Evolutionary conservation across 1,139 yeast species (phyloP).

Genomic region (Maudiozyma humilis): DNA sequence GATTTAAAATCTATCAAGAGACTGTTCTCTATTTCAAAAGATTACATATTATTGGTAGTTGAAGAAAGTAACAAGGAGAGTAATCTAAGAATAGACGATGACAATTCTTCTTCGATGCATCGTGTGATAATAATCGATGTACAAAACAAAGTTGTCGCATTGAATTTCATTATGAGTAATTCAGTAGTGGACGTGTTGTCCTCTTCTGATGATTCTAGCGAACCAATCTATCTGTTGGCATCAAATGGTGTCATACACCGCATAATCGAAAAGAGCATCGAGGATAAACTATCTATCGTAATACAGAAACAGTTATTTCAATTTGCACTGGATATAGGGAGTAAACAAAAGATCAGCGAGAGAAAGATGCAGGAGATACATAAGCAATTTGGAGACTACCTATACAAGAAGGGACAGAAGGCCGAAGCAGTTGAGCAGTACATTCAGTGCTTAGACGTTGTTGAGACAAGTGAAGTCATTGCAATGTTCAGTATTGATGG

Average conservation of each 20-base stretch:
- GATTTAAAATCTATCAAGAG: slow-evolving; percentile 48
- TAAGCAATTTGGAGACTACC: slow-evolving; percentile 60
- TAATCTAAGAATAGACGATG: slow-evolving; percentile 24
- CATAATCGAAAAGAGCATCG: slow-evolving; percentile 56
- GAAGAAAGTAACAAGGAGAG: slow-evolving; percentile 27
- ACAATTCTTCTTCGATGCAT: slow-evolving; percentile 36
- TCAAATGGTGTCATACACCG: slow-evolving; percentile 69
- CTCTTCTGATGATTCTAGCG: slow-evolving; percentile 46
- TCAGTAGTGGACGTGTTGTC: slow-evolving; percentile 43
- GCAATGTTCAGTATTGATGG: slow-evolving; percentile 78
- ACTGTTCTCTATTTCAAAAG: slow-evolving; percentile 34
- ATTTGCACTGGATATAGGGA: slow-evolving; percentile 66
- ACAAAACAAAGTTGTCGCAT: slow-evolving; percentile 60
- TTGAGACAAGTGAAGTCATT: slow-evolving; percentile 69
- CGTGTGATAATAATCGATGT: slow-evolving; percentile 57
- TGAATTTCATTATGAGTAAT: slow-evolving; percentile 58
- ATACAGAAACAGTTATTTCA: slow-evolving; percentile 63
- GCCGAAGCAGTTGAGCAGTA: slow-evolving; percentile 67
- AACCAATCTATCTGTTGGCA: slow-evolving; percentile 46
- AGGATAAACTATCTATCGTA: slow-evolving; percentile 62
- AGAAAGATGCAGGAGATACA: slow-evolving; percentile 43
- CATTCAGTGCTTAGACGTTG: slow-evolving; percentile 43
- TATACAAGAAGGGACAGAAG: slow-evolving; percentile 57
- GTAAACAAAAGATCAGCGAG: slow-evolving; percentile 32
- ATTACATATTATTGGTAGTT: slow-evolving; percentile 39